phyloP scores from a whole-genome alignment of 192 early-diverging fungal genomes.

The Coemansia sp. region DNA sequence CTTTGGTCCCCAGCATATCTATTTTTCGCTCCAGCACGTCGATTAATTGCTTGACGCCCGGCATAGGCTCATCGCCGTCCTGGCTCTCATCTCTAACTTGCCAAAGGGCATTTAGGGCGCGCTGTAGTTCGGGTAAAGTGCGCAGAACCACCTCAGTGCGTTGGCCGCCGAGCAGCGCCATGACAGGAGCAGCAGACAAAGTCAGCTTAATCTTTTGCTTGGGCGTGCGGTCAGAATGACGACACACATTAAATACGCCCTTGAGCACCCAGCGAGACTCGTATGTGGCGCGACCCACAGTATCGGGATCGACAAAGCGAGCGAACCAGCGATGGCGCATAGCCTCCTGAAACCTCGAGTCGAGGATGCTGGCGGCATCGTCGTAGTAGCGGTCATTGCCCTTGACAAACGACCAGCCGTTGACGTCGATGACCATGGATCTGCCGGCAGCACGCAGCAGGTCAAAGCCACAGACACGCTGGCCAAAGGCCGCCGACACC shows the following conservation, averaged over 20 bases:
- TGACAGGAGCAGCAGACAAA: conserved; percentile 70
- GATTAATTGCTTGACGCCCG: conserved; percentile 63
- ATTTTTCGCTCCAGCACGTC: conserved; percentile 81
- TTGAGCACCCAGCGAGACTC: conserved; percentile 92
- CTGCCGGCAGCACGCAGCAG: conserved; percentile 74
- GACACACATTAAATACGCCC: conserved; percentile 88
- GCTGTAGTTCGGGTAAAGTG: conserved; percentile 44
- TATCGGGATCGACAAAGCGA: conserved; percentile 58
- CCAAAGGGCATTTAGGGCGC: conserved; percentile 70
- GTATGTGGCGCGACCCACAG: conserved; percentile 47
- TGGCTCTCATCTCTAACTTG: conserved; percentile 50
- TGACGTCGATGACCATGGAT: conserved; percentile 96
- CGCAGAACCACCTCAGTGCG: conserved; percentile 82
- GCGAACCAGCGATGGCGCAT: conserved; percentile 60
- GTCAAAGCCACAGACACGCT: conserved; percentile 96
- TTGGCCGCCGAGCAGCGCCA: conserved; percentile 65
- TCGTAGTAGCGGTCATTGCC: conserved; percentile 93
- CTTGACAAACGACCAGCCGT: conserved; percentile 99
- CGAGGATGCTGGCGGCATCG: conserved; percentile 73
- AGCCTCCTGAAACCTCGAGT: conserved; percentile 74
- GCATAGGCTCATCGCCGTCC: conserved; percentile 34
- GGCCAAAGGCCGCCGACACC: conserved; percentile 83
- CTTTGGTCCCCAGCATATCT: conserved; percentile 84
- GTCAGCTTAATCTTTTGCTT: conserved; percentile 96
- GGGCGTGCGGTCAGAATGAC: conserved; percentile 95